Percentiles rank a stretch among this genome's conserved stretches.
Conservation (phyloP, 1,284 basidiomycete genomes). For the Exobasidium cylindrosporum region DNA sequence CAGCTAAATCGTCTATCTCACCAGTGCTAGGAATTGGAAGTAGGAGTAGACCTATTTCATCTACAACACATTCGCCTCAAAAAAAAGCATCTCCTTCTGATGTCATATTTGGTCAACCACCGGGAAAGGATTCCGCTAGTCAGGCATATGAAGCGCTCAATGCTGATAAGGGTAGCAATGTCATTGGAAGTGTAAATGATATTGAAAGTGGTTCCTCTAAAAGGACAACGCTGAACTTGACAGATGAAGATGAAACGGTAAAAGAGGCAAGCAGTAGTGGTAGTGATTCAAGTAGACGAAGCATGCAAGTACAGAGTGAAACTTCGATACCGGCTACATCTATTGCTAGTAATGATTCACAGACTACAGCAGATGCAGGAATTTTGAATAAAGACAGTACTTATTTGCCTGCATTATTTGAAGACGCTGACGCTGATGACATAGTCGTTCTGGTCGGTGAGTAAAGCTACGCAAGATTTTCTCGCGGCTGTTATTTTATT, state of each 20-base stretch:
- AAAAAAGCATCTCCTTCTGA: slow-evolving; percentile 18
- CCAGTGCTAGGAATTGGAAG: neutral
- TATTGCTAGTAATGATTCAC: neutral
- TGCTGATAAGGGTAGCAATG: neutral
- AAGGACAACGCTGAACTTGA: neutral
- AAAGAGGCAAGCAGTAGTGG: neutral
- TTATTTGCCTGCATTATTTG: slow-evolving; percentile 42
- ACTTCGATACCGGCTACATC: neutral
- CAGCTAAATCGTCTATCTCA: too few relatives aligned
- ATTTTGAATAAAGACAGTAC: neutral
- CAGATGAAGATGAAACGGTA: neutral
- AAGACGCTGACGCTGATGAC: slow-evolving; percentile 48
- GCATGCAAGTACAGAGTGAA: neutral
- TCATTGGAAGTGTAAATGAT: neutral
- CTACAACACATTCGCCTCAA: neutral
- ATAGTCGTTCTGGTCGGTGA: slow-evolving; percentile 45
- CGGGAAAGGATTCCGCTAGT: slow-evolving; percentile 11
- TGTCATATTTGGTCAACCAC: slow-evolving; percentile 16
- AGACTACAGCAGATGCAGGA: neutral
- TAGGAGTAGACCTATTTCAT: slow-evolving; percentile 1
- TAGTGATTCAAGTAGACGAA: neutral
- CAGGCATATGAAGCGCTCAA: slow-evolving; percentile 1
- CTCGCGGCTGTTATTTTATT: too few relatives aligned
- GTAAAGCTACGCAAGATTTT: slow-evolving; percentile 1
- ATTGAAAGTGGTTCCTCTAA: neutral